Percentiles rank a stretch among this genome's conserved stretches.
phyloP scores from a whole-genome alignment of 306 rosid genomes.

The Vigna hirtella region DNA sequence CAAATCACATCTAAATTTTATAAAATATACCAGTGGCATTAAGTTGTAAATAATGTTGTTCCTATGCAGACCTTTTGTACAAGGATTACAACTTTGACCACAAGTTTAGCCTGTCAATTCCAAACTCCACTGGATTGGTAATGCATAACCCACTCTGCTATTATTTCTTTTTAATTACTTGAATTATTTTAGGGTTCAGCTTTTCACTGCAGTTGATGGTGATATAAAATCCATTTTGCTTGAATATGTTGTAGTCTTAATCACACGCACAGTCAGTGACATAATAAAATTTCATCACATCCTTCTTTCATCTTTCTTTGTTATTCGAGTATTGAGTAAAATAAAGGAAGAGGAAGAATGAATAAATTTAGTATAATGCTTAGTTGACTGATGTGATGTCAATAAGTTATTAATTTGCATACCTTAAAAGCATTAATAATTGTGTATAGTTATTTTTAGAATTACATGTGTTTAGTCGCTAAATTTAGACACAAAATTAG shows the following conservation, averaged over 20 bases:
- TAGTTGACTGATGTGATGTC: background rate
- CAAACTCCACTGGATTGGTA: constrained; percentile 85
- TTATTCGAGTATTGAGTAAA: background rate
- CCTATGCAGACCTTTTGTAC: constrained; percentile 77
- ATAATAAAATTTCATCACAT: background rate
- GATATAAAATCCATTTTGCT: constrained; percentile 12
- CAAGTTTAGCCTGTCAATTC: constrained; percentile 75
- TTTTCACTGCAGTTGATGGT: constrained; percentile 23
- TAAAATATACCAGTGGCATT: background rate
- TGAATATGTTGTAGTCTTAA: constrained; percentile 22
- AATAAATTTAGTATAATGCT: background rate
- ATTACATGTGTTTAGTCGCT: too few relatives aligned
- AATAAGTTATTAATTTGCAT: background rate
- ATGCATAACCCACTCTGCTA: constrained; percentile 25
- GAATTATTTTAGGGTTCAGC: constrained; percentile 2
- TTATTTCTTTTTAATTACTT: background rate
- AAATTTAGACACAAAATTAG: too few relatives aligned
- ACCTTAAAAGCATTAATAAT: background rate
- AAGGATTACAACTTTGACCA: constrained; percentile 89
- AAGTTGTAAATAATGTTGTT: constrained; percentile 10
- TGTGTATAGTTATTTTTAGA: background rate
- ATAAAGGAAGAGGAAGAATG: background rate
- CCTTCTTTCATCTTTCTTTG: constrained; percentile 17
- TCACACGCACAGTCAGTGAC: background rate
- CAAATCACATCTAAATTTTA: constrained; percentile 7